Conservation (phyloP, 352 stramenopile genomes). For the Phytophthora ohioensis region DNA sequence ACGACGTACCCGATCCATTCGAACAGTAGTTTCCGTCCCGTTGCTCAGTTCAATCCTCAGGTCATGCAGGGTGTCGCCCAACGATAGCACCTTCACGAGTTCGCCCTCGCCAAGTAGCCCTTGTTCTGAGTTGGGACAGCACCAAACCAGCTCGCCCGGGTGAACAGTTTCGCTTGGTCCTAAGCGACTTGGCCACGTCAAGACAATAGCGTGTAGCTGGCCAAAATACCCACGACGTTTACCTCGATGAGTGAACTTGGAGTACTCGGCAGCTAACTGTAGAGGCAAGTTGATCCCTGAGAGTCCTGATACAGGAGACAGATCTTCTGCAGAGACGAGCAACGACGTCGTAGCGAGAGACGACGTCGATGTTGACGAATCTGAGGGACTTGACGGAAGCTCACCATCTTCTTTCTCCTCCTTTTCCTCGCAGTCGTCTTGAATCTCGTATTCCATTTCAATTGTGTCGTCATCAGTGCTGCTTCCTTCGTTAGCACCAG, state of each 20-base stretch:
- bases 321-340: conserved; percentile 37
- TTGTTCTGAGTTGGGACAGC: conserved; percentile 18
- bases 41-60: conserved; percentile 41
- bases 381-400: neutral
- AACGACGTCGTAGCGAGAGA: conserved; percentile 19
- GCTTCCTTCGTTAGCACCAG: neutral
- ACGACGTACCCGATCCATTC: conserved; percentile 33
- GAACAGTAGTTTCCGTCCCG: conserved; percentile 25
- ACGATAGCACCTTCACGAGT: conserved; percentile 47
- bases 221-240: conserved; percentile 50
- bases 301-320: conserved; percentile 49
- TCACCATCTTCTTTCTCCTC: conserved; percentile 13
- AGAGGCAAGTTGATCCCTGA: conserved; percentile 52
- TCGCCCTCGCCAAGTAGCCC: conserved; percentile 19
- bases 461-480: conserved; percentile 1
- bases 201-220: conserved; percentile 44
- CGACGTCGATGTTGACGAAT: conserved; percentile 16
- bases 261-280: conserved; percentile 53
- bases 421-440: conserved; percentile 16
- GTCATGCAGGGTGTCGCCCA: conserved; percentile 20
- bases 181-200: conserved; percentile 55
- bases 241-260: conserved; percentile 49
- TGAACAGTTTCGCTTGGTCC: conserved; percentile 29
- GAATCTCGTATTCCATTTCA: neutral
- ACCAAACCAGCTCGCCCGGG: conserved; percentile 53